Base-by-base conservation (phyloP, 225 moss, liverwort and hornwort genomes). In the Takakia lepidozioides region DNA sequence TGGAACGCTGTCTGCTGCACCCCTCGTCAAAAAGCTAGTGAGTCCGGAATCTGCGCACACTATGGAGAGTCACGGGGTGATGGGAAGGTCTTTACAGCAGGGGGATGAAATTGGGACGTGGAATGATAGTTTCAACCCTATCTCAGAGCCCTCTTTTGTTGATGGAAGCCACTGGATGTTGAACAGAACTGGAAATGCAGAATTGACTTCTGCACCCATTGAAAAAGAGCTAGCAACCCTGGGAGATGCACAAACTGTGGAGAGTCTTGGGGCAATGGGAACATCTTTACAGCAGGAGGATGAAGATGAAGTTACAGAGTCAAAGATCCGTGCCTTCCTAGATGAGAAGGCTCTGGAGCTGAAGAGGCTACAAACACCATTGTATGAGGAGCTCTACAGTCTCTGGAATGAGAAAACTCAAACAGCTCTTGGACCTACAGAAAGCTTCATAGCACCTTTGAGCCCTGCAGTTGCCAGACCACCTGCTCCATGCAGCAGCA, bases 271-370 rank as follows among this genome's bases (percentile, higher is more conserved):
- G 2, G 63, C 64, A 26, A 51, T 44, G 19, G 53, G 53, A 11
- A 9, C 26, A 18, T 50, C 27, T 14, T 19, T 30, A 17, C 49
- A 50, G 35, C 58, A 58, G 25, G 71, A 77, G 6, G 66, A 76
- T 8, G 76, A 77, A 29, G 76, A 77, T 17, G 76, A 77, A 4
- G 64, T 77, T 16, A 77, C 76, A 0, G 76, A 77, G 49, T 63
- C 71, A 13, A 72, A 72, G 27, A 77, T 77, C 39, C 51, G 67
- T 39, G 76, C 76, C 3, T 77, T 77, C 46, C 55, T 77, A 26
- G 76, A 77, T 29, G 76, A 77, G 19, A 77, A 77, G 67, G 76
- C 76, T 3, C 46, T 60, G 29, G 76, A 77, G 49, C 32, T 77
- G 30, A 71, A 72, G 56, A 58, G 63, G 13, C 45, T 77, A 34